phyloP scores from a whole-genome alignment of 257 asterid species.

The Solanum acaule region DNA sequence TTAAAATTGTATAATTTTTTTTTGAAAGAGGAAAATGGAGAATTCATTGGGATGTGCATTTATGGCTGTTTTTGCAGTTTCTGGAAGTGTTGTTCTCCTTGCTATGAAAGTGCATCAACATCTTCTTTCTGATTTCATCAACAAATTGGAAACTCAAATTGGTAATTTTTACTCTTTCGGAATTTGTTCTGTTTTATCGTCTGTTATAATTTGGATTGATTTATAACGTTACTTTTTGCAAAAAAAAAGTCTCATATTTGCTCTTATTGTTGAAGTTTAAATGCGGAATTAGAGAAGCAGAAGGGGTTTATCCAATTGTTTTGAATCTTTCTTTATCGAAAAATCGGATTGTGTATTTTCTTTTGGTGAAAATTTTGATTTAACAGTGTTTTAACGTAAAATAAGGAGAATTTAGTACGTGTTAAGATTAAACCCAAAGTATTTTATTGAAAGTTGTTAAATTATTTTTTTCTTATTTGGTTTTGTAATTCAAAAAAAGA shows the following conservation, averaged over 20 bases:
- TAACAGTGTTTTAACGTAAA: not conserved
- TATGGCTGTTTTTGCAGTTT: conserved; percentile 82
- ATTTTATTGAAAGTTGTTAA: not conserved
- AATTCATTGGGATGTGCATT: conserved; percentile 47
- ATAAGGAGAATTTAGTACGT: not conserved
- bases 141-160: conserved; percentile 58
- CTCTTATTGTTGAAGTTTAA: no score
- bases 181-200: not conserved
- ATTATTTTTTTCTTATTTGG: not conserved
- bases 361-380: not conserved
- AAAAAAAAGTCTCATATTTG: not conserved
- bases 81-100: conserved; percentile 73
- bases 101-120: conserved; percentile 78
- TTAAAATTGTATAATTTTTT: not conserved
- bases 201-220: not conserved
- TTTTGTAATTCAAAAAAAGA: not conserved
- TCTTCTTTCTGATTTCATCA: conserved; percentile 74
- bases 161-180: not conserved
- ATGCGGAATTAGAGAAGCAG: not conserved
- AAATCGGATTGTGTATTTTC: not conserved
- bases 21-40: conserved; percentile 27
- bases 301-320: not conserved
- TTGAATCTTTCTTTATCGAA: not conserved
- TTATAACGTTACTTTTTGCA: not conserved
- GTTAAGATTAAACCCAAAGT: not conserved